Conservation (phyloP, 257 asterid species). For the Catharanthus roseus region DNA sequence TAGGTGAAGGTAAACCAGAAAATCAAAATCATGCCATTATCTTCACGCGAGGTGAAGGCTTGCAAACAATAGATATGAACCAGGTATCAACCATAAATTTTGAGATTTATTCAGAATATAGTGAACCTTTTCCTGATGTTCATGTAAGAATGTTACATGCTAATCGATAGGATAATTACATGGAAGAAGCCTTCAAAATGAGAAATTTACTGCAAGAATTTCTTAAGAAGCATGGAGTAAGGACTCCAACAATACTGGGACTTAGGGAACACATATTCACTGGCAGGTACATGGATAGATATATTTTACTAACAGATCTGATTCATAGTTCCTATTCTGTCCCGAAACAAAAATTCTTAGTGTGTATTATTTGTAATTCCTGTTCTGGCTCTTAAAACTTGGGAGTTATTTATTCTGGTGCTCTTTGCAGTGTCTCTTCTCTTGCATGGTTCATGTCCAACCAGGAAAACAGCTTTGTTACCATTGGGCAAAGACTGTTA, state of each 20-base stretch:
- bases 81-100: conserved; percentile 43
- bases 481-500: conserved; percentile 92
- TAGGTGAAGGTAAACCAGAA: conserved; percentile 98
- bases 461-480: conserved; percentile 91
- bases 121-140: neutral
- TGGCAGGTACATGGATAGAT: conserved; percentile 56
- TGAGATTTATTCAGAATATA: neutral
- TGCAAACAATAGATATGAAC: conserved; percentile 98
- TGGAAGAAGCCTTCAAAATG: conserved; percentile 98
- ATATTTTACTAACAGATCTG: neutral
- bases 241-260: conserved; percentile 90
- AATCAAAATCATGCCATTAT: conserved; percentile 96
- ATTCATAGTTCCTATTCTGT: neutral
- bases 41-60: conserved; percentile 96
- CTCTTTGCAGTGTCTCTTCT: conserved; percentile 78
- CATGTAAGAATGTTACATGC: conserved; percentile 8
- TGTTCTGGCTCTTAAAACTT: neutral
- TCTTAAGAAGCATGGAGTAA: conserved; percentile 73
- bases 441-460: conserved; percentile 98
- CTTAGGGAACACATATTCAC: conserved; percentile 95
- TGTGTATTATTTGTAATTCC: neutral
- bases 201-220: conserved; percentile 91
- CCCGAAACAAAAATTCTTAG: neutral
- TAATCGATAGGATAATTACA: conserved; percentile 69
- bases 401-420: conserved; percentile 7